Evolutionary conservation across 1,284 basidiomycete species (phyloP).

Genomic region (Peniophora sp.): DNA sequence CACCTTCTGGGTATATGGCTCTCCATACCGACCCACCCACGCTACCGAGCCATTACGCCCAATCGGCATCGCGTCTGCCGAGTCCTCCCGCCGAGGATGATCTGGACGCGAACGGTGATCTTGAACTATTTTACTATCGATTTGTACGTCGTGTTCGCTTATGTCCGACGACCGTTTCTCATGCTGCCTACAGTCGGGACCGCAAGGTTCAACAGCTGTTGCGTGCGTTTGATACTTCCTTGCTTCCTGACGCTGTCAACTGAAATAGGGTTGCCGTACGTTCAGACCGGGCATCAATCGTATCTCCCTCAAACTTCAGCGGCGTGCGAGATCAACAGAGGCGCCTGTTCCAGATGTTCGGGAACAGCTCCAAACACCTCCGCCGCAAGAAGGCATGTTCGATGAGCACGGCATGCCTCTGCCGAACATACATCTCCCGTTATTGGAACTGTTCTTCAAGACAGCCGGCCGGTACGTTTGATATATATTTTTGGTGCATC

Average conservation of each 20-base stretch:
- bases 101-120: constrained; percentile 9
- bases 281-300: constrained; percentile 31
- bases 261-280: neutral
- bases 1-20: too few relatives aligned
- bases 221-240: constrained; percentile 7
- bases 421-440: constrained; percentile 22
- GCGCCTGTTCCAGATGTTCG: constrained; percentile 13
- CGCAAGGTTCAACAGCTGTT: constrained; percentile 26
- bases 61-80: too few relatives aligned
- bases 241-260: constrained; percentile 11
- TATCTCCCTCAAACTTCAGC: constrained; percentile 30
- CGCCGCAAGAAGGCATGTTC: constrained; percentile 20
- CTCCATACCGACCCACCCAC: too few relatives aligned
- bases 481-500: too few relatives aligned
- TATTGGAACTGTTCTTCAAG: constrained; percentile 27
- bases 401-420: constrained; percentile 26
- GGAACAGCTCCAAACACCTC: constrained; percentile 10
- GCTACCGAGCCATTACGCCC: too few relatives aligned
- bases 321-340: constrained; percentile 11
- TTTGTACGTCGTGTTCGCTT: constrained; percentile 19
- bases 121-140: constrained; percentile 32
- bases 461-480: constrained; percentile 7
- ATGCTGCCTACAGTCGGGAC: constrained; percentile 1
- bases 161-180: neutral
- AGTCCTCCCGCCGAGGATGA: neutral